Evolutionary conservation across 768 basidiomycete species (phyloP), one percentile per base, ranked within the genome.

Genomic region (Podaxis rugospora): DNA sequence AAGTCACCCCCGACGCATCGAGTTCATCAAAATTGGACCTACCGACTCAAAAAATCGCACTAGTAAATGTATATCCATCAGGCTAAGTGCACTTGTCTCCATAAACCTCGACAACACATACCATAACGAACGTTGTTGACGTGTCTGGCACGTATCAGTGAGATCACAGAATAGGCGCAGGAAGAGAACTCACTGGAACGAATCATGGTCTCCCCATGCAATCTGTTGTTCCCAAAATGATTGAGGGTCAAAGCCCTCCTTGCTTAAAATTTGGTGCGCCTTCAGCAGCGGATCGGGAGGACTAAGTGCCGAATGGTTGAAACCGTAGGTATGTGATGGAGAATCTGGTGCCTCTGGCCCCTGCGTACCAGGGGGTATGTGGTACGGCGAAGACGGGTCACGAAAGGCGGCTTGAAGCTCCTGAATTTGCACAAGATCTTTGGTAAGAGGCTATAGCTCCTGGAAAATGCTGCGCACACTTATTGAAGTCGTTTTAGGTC

Each of bases 171-270:
- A 40, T 59, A 14, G 44, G 51, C 14, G 59, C n/a, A 40, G 40
- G 54, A 51, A 16, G 21, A 18, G 78, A 9, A 32, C 88, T 46
- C 69, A 90, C 90, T 86, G 86, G 68, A 91, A 90, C 0, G 90
- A 75, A 66, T 92, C 90, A 32, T 88, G 85, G 64, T 92, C 87
- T 54, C 90, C 90, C 90, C 90, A 92, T 0, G 80, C 84, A n/a
- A 92, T 81, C 13, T 74, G 75, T 67, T 92, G 90, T 67, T 90
- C 87, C 86, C 86, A 90, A 58, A 92, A 85, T n/a, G 87, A 88
- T 27, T 70, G 64, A 1, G 83, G 78, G 67, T 90, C 86, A 62
- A 83, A 84, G 0, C 88, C 87, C 16, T 64, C 76, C 68, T 27
- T 63, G 10, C 70, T 65, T 23, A 89, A 68, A 61, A 75, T 76